Evolutionary conservation across 176 grass and related monocot genomes (phyloP).

Genomic region (Aechmea fasciata): DNA sequence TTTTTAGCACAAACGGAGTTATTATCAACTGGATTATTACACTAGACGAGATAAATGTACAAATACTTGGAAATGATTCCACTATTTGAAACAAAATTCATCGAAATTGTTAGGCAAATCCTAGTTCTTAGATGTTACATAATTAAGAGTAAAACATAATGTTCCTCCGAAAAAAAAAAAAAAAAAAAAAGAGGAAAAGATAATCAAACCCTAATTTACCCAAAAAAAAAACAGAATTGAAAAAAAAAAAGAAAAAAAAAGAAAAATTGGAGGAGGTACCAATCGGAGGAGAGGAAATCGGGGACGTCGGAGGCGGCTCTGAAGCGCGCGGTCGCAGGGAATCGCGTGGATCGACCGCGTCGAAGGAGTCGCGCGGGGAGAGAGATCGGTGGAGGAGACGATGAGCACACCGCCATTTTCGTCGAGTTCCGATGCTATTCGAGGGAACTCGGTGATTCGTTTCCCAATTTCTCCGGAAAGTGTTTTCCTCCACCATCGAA

Average conservation of each 20-base stretch:
- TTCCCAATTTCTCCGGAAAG: no score
- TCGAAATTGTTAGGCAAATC: no score
- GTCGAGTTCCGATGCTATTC: no score
- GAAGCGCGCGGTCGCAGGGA: slow-evolving; percentile 5
- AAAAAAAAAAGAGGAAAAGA: neutral
- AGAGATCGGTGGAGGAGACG: slow-evolving; percentile 20
- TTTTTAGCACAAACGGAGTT: no score
- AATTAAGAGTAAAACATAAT: slow-evolving; percentile 15
- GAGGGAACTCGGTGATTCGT: no score
- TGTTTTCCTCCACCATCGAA: no score
- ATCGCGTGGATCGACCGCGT: neutral
- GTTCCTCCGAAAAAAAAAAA: neutral
- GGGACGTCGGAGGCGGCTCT: slow-evolving; percentile 47
- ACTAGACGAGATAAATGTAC: no score
- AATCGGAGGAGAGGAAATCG: slow-evolving; percentile 81
- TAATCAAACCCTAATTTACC: no score
- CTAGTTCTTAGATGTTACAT: neutral
- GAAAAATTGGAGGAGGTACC: slow-evolving; percentile 26
- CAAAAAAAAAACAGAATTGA: neutral
- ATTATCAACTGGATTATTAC: no score
- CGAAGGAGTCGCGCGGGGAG: neutral
- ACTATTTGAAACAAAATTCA: no score
- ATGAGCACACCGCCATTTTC: slow-evolving; percentile 26
- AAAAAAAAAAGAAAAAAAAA: neutral
- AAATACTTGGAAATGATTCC: no score